Base-by-base conservation (phyloP, 176 grass and related monocot species). In the Raddia guianensis region DNA sequence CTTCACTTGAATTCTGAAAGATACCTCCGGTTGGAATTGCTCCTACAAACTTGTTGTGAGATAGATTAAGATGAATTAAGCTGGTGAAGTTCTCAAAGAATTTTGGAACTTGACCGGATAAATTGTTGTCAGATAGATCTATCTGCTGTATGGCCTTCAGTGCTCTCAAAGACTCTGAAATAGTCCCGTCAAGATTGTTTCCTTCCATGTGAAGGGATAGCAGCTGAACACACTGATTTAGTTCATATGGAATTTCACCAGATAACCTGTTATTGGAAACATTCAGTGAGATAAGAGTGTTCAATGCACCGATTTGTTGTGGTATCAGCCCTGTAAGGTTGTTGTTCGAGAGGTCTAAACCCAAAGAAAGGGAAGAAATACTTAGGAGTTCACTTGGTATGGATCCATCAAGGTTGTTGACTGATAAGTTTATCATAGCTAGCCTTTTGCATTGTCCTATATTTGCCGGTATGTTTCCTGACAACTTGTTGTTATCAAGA, bases 381-480 rank as follows among this genome's bases (percentile, higher is more conserved):
- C 2, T 0, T 0, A 72, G 0, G 32, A 81, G 66, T 62, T 72
- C 68, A 0, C 7, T 13, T 50, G 85, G 85, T 71, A 87, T 87
- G 37, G 37, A 49, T 71, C 85, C 85, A 19, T 27, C 56, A 18
- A 87, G 79, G 12, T 13, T 12, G 21, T 77, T 87, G 4, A 71
- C 12, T 65, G 85, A 87, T 6, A 97, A 14, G 80, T 93, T 82
- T 0, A 93, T 40, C 59, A 62, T 64, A 49, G 0, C 0, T 3
- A 87, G 64, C 59, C 71, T 84, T 32, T 49, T 16, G 14, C 75
- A 89, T 5, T 86, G 69, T 8, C 74, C 89, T 19, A 93, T 49
- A 27, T 1, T 56, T 43, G 44, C 16, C 0, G 91, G 94, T 21
- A 93, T 89, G 46, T 53, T 74, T 50, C 94, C 89, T 62, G 72